phyloP scores from a whole-genome alignment of 495 filamentous ascomycete genomes.

The Trichodelitschia bisporula region DNA sequence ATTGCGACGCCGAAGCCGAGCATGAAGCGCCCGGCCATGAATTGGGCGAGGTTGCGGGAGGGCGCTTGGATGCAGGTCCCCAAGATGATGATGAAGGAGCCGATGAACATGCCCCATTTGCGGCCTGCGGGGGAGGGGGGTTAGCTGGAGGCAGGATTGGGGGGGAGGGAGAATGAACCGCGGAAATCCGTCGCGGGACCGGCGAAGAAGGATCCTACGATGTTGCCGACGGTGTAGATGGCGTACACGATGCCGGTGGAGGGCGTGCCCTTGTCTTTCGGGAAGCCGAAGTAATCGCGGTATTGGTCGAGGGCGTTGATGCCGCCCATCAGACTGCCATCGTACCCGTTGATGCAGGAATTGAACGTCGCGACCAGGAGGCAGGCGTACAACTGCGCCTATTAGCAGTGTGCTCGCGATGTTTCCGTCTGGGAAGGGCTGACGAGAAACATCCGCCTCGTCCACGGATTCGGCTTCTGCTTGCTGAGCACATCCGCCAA shows the following conservation, averaged over 20 bases:
- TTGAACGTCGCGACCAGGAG: conserved; percentile 21
- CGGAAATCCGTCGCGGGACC: conserved; percentile 15
- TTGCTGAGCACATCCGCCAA: conserved; percentile 10
- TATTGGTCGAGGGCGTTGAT: conserved; percentile 22
- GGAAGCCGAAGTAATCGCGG: conserved; percentile 18
- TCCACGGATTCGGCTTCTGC: conserved; percentile 7
- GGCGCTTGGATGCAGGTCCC: conserved; percentile 33
- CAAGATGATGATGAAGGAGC: conserved; percentile 31
- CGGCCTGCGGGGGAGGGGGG: conserved; percentile 17
- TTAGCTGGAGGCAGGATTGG: neutral
- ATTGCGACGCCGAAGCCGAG: conserved; percentile 52
- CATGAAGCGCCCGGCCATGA: conserved; percentile 24
- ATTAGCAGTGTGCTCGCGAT: neutral
- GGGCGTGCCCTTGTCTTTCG: conserved; percentile 15
- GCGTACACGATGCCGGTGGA: conserved; percentile 27
- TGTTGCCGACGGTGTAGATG: conserved; percentile 33
- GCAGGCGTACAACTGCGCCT: conserved; percentile 17
- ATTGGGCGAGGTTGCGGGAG: conserved; percentile 18
- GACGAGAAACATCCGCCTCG: conserved; percentile 10
- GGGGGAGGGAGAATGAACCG: conserved; percentile 11
- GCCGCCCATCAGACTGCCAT: conserved; percentile 19
- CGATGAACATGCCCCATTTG: conserved; percentile 36
- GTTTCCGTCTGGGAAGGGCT: neutral
- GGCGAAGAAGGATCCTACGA: conserved; percentile 28
- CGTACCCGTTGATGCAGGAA: conserved; percentile 26